phyloP scores from a whole-genome alignment of 371 early-diverging fungal species.

The Funneliformis caledonium region DNA sequence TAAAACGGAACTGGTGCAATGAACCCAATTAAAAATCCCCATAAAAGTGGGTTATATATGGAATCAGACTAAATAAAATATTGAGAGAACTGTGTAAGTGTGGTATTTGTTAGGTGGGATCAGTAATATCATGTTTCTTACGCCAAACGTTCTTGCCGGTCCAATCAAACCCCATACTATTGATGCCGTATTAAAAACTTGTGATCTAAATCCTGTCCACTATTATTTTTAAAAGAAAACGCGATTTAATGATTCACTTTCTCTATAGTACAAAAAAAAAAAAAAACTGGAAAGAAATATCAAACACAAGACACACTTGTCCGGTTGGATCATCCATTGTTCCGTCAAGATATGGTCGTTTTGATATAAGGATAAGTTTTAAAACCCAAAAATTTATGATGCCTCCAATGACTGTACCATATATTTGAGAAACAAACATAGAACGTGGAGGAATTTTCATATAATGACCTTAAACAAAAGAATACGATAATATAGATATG shows the following conservation, averaged over 20 bases:
- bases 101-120: background rate
- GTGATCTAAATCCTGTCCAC: conserved; percentile 15
- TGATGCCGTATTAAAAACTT: conserved; percentile 47
- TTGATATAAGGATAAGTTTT: conserved; percentile 9
- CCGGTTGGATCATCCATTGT: conserved; percentile 27
- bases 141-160: conserved; percentile 56
- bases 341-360: conserved; percentile 23
- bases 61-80: conserved; percentile 47
- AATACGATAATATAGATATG: background rate
- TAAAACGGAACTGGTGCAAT: conserved; percentile 60
- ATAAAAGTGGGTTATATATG: conserved; percentile 62
- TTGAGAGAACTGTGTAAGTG: background rate
- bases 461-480: conserved; percentile 49
- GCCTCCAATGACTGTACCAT: conserved; percentile 54
- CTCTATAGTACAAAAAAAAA: no score
- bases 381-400: conserved; percentile 42
- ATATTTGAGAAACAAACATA: conserved; percentile 57
- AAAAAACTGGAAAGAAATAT: background rate
- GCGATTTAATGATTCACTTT: background rate
- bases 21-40: conserved; percentile 61
- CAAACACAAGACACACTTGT: background rate
- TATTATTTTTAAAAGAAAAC: background rate
- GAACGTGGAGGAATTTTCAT: conserved; percentile 66
- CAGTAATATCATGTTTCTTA: background rate
- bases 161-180: conserved; percentile 76